Base-by-base conservation (phyloP, 106 monocot species). In the Allium sativum region DNA sequence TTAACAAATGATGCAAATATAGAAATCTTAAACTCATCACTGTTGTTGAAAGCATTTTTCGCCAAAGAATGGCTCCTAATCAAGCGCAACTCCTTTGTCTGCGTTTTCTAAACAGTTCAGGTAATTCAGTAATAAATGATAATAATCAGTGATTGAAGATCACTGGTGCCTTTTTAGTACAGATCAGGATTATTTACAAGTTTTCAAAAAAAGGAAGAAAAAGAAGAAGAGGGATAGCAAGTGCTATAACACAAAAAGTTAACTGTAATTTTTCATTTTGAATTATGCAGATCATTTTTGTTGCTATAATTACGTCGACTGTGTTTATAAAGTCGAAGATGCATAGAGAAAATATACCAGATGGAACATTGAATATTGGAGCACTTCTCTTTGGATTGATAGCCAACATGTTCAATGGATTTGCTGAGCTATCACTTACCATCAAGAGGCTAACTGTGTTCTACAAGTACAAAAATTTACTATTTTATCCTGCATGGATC, bases 391-490 rank as follows among this genome's bases (percentile, higher is more conserved):
- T 73, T 48, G 41, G 58, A 18, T 14, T 92, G 40, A 73, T 80
- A 15, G 54, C 62, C 17, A 83, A 83, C 67, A 73, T 84, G 73
- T 92, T 86, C 62, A 92, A 83, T 45, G 86, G 86, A 0, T 78
- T 86, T 48, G 70, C 83, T 4, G 91, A 92, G 75, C 57, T 76
- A 31, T 22, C 77, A 5, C n/a, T 92, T n/a, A 66, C 72, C 18
- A 59, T 83, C 7, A 22, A 55, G 14, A 77, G 81, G 58, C 76
- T 92, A 13, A 80, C 91, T 17, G 91, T 92, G 61, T 76, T 92
- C 43, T 86, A 78, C 73, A 92, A 92, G 71, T 86, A 92, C 14
- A 80, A 86, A 50, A 83, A 80, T 18, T 64, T 80, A 19, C 54
- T 77, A 6, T 81, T 86, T 44, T 81, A 83, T 54, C 80, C 83